Evolutionary conservation across 805 yeast species (phyloP), one percentile per base, ranked within the genome.

Genomic region (Pichia cabralensis): DNA sequence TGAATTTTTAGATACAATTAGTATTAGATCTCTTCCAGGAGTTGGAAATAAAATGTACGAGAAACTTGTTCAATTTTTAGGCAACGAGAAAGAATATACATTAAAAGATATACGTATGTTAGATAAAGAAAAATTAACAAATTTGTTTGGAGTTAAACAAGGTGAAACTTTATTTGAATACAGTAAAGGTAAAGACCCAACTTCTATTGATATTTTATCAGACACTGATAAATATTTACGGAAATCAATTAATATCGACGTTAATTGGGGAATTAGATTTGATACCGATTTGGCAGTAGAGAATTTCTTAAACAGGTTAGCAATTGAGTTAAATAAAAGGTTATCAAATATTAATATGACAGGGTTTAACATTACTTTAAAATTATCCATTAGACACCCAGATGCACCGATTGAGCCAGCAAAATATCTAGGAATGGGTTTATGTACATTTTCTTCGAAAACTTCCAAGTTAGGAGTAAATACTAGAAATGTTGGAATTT

Each of bases 181-280:
- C 43, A 61, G 80, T 7, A 52, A 75, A 10, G 96, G 96, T 0
- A 56, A 65, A 9, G 96, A 89, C 54, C 58, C 62, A 30, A 71
- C 80, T 0, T 67, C 67, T 5, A 69, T 78, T 33, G 74, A 70
- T 25, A 60, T 78, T n/a, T 53, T 73, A 21, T 41, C 53, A 8
- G 62, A 64, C 22, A 72, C 75, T 8, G 58, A 62, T 12, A 73
- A 59, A 34, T 64, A 75, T 14, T 65, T 71, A 10, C 64, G 94
- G 19, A 85, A 84, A 46, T 72, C 92, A 1, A 69, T 89, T 0
- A 84, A 95, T 0, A 80, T 86, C 4, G 97, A 89, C 50, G 79
- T 89, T 19, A 83, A 85, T 42, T 89, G 85, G 79, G 97, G 96
- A 0, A 81, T 89, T 1, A 52, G 97, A 31, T 80, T 88, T 43